A percentile compares a stretch with the other conserved stretches of the same genome.
Conservation (phyloP, 805 yeast species). For the Saccharomycopsis synnaedendra region DNA sequence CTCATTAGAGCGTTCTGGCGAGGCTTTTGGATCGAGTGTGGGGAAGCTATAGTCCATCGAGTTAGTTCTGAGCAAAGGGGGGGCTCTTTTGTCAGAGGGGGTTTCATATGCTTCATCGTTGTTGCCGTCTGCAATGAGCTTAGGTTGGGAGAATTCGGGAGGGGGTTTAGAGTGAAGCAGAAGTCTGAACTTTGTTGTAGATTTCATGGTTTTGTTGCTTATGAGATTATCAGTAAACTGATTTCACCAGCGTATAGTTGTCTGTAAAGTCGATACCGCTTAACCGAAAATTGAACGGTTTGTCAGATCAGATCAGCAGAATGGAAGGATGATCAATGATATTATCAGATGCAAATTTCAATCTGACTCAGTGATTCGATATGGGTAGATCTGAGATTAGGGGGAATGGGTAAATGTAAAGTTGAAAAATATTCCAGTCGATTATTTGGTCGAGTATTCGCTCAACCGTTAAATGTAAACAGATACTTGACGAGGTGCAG, state of each 20-base stretch:
- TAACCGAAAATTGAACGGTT: neutral
- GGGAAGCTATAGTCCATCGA: neutral
- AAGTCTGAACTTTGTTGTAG: too few relatives aligned
- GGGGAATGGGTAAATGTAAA: too few relatives aligned
- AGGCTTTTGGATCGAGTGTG: neutral
- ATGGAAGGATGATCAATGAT: too few relatives aligned
- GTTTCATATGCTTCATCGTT: slow-evolving; percentile 19
- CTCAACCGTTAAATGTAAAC: too few relatives aligned
- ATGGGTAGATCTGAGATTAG: too few relatives aligned
- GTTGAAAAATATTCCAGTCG: too few relatives aligned
- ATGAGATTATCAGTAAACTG: neutral
- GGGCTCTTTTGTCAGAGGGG: slow-evolving; percentile 20
- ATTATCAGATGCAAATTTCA: too few relatives aligned
- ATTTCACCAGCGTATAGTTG: slow-evolving; percentile 5
- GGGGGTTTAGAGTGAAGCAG: neutral
- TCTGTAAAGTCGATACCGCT: neutral
- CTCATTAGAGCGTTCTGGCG: neutral
- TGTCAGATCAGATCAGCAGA: too few relatives aligned
- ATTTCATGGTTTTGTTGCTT: neutral
- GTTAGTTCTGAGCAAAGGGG: neutral
- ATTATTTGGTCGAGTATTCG: too few relatives aligned
- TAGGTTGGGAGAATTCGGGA: slow-evolving; percentile 15
- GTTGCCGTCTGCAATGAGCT: slow-evolving; percentile 15
- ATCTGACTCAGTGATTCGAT: too few relatives aligned
- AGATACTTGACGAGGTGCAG: too few relatives aligned